These are phyloP conservation scores for Cucurbita ficifolia DNA, from an alignment of 306 rosid genomes.

Conservation along the genomic window DNA sequence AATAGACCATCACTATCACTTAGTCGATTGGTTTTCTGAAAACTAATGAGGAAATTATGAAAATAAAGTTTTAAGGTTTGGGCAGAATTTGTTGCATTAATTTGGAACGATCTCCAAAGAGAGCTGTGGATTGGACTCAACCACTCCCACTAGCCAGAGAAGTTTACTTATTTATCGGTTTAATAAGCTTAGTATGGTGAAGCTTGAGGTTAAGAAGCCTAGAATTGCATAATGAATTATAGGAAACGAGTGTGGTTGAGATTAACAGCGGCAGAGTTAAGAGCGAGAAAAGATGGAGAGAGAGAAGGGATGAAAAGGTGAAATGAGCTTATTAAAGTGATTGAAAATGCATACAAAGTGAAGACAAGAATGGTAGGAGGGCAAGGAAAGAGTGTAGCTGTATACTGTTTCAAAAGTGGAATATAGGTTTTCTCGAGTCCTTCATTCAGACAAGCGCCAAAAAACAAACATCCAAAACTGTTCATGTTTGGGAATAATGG, in stretches of 20 bases:
- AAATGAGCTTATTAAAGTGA: not conserved
- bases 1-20: not conserved
- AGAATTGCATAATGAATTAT: not conserved
- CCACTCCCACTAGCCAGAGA: not conserved
- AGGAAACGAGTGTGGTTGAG: not conserved
- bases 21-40: not conserved
- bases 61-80: not conserved
- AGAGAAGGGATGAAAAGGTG: not conserved
- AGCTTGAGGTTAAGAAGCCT: not conserved
- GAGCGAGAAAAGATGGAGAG: not conserved
- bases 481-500: conserved; percentile 6
- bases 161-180: not conserved
- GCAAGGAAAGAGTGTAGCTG: not conserved
- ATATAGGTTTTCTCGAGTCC: conserved; percentile 2
- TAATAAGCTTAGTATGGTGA: not conserved
- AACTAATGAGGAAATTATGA: not conserved
- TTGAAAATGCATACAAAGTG: not conserved
- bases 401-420: not conserved
- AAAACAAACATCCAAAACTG: conserved; percentile 1
- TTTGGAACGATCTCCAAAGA: not conserved
- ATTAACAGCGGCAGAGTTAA: not conserved
- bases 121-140: not conserved
- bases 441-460: not conserved
- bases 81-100: not conserved
- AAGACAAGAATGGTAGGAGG: not conserved